Evolutionary conservation across 1,139 yeast species (phyloP).

Genomic region (Magnusiomyces clavatus): DNA sequence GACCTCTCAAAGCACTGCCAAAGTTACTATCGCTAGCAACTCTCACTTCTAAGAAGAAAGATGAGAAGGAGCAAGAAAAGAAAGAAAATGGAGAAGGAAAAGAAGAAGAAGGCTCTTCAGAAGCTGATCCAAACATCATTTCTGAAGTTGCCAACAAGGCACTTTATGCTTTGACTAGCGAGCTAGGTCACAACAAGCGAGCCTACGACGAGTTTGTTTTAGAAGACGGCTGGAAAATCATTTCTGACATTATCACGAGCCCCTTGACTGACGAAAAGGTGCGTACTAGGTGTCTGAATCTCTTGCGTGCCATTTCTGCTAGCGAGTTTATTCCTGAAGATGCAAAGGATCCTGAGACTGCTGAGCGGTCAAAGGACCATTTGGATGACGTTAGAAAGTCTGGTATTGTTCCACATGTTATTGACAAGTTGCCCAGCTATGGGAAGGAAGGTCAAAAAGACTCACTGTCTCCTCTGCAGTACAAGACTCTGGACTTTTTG

Average conservation of each 20-base stretch:
- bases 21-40: slow-evolving; percentile 39
- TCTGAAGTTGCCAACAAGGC: slow-evolving; percentile 48
- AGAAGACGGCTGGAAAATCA: slow-evolving; percentile 54
- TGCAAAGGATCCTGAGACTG: slow-evolving; percentile 6
- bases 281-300: slow-evolving; percentile 9
- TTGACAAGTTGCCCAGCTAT: neutral
- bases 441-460: neutral
- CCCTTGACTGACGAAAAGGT: slow-evolving; percentile 18
- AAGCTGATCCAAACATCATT: slow-evolving; percentile 18
- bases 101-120: neutral
- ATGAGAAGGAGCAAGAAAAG: neutral
- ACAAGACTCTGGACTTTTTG: slow-evolving; percentile 11
- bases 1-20: slow-evolving; percentile 44
- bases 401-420: slow-evolving; percentile 7
- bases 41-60: neutral
- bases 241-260: slow-evolving; percentile 27
- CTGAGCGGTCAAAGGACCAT: slow-evolving; percentile 3
- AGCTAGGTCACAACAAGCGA: slow-evolving; percentile 59
- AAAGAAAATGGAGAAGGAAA: too few species aligned
- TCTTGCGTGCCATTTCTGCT: slow-evolving; percentile 12
- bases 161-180: slow-evolving; percentile 67
- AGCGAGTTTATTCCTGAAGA: slow-evolving; percentile 9
- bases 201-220: slow-evolving; percentile 51
- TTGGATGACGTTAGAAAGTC: neutral
- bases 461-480: slow-evolving; percentile 7